phyloP scores from a whole-genome alignment of 495 filamentous ascomycete genomes.

The Aeminium ludgeri region DNA sequence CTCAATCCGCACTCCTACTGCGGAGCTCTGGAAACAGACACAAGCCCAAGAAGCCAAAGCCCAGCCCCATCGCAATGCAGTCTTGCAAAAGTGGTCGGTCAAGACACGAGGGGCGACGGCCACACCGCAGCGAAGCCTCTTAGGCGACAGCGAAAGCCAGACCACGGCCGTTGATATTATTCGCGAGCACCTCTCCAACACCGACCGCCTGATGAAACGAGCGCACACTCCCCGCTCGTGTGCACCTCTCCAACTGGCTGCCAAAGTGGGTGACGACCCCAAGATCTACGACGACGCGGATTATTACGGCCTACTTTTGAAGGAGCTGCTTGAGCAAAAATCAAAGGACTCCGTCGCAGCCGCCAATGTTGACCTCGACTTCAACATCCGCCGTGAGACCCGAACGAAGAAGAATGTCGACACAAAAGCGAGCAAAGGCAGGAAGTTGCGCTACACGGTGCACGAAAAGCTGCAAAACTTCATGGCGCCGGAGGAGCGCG shows the following conservation, averaged over 20 bases:
- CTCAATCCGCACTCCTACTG: conserved; percentile 32
- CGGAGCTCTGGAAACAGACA: conserved; percentile 60
- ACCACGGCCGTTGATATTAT: conserved; percentile 57
- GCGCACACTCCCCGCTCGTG: conserved; percentile 54
- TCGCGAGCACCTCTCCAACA: conserved; percentile 51
- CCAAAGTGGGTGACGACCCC: conserved; percentile 67
- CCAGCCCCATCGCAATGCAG: conserved; percentile 33
- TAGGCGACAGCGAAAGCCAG: conserved; percentile 25
- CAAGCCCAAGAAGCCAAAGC: conserved; percentile 40
- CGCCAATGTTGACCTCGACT: conserved; percentile 29
- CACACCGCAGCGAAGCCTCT: conserved; percentile 25
- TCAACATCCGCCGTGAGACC: conserved; percentile 52
- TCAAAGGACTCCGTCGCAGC: conserved; percentile 38
- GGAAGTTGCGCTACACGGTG: conserved; percentile 82
- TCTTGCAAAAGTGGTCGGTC: conserved; percentile 51
- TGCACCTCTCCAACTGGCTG: conserved; percentile 44
- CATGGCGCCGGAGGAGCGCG: conserved; percentile 79
- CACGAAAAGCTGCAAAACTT: conserved; percentile 97
- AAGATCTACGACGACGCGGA: conserved; percentile 75
- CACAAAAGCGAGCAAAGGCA: conserved; percentile 84
- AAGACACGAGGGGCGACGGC: conserved; percentile 33
- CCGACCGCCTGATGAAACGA: conserved; percentile 47
- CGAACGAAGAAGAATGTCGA: conserved; percentile 73
- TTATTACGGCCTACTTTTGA: conserved; percentile 82
- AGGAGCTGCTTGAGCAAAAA: conserved; percentile 79